These are phyloP conservation scores for Boletellus deceptivus DNA, from an alignment of 1,284 basidiomycete genomes.

Conservation along the genomic window DNA sequence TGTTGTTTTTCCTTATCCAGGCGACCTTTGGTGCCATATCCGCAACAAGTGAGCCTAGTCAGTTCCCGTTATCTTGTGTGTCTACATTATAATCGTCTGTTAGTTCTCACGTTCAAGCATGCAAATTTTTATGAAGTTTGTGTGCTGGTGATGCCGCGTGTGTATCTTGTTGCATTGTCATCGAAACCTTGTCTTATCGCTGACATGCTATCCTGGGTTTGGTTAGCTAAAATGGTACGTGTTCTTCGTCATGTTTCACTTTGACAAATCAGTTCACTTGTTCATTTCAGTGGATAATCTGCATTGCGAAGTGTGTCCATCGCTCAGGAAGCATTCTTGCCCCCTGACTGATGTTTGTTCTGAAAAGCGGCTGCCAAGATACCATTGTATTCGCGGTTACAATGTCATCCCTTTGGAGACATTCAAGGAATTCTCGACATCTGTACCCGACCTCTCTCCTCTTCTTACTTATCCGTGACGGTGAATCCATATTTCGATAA, in stretches of 20 bases:
- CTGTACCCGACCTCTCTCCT: neutral
- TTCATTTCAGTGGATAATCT: neutral
- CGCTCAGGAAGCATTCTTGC: neutral
- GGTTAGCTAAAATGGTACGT: too few relatives aligned
- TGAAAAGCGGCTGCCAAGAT: neutral
- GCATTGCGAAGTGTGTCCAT: neutral
- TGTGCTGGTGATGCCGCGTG: neutral
- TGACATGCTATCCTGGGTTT: too few relatives aligned
- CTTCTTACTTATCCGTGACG: neutral
- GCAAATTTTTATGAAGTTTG: neutral
- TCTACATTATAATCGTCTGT: neutral
- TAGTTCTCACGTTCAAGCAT: neutral
- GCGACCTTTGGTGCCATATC: neutral
- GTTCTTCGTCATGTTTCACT: too few relatives aligned
- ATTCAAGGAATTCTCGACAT: neutral
- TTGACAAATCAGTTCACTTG: too few relatives aligned
- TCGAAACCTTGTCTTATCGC: slow-evolving; percentile 61
- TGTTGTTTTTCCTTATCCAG: neutral
- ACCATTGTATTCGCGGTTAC: neutral
- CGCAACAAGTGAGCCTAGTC: neutral
- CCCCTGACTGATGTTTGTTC: neutral
- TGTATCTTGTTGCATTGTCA: neutral
- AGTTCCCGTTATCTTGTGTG: neutral
- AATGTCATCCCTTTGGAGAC: neutral
- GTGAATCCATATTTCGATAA: neutral